phyloP scores from a whole-genome alignment of 2,329 filamentous ascomycete genomes.

The Chaetomium olivaceum region DNA sequence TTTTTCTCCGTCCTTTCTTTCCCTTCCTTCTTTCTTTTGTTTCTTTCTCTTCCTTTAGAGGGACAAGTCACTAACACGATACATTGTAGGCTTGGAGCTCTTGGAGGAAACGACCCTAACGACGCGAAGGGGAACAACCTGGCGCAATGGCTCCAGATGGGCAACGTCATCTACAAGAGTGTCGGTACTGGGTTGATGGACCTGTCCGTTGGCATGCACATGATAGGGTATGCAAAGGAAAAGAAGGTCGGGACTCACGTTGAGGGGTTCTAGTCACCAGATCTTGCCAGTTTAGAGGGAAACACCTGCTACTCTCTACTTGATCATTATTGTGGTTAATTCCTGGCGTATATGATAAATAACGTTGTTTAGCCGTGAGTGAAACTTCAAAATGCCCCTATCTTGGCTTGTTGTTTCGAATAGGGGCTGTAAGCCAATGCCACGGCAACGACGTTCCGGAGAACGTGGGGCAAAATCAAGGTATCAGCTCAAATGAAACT shows the following conservation, averaged over 20 bases:
- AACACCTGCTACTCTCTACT: not conserved
- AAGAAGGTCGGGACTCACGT: constrained; percentile 57
- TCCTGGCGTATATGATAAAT: not conserved
- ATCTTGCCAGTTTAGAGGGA: not conserved
- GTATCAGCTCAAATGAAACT: not conserved
- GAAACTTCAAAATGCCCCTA: not conserved
- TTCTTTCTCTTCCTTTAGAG: not conserved
- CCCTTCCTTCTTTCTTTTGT: not conserved
- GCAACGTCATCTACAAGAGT: constrained; percentile 69
- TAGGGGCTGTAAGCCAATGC: not conserved
- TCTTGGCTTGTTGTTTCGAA: not conserved
- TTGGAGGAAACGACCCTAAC: not conserved
- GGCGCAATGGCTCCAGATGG: constrained; percentile 57
- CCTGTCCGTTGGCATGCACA: constrained; percentile 59
- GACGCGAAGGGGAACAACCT: constrained; percentile 43
- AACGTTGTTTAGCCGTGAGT: not conserved
- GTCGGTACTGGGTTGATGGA: constrained; percentile 69
- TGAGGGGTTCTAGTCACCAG: constrained; percentile 48
- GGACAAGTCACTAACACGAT: not conserved
- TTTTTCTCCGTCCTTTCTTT: not conserved
- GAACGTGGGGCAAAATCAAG: constrained; percentile 3
- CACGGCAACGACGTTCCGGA: not conserved
- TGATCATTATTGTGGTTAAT: not conserved
- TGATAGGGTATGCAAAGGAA: constrained; percentile 56
- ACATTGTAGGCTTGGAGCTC: constrained; percentile 66